These are phyloP conservation scores for Davidsoniella eucalypti DNA, from an alignment of 2,329 filamentous ascomycete genomes.

Conservation along the genomic window DNA sequence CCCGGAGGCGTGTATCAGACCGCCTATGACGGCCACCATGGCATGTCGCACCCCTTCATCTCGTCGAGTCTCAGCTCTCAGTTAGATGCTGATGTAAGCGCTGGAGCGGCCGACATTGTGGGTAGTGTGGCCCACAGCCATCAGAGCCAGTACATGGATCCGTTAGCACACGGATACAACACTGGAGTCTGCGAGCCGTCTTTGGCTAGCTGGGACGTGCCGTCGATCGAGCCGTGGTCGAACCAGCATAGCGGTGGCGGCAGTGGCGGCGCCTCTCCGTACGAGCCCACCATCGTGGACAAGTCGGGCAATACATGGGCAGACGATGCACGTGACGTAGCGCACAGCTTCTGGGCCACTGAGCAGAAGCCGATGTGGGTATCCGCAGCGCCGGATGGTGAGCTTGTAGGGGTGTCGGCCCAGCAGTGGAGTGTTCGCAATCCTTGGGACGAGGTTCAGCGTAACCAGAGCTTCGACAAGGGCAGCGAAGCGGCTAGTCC, in stretches of 20 bases:
- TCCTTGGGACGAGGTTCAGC: conserved; percentile 8
- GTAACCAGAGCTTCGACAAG: conserved; percentile 7
- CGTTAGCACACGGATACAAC: conserved; percentile 7
- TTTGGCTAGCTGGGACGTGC: conserved; percentile 6
- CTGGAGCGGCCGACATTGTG: not conserved
- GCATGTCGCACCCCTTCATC: conserved; percentile 2
- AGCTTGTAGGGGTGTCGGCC: not conserved
- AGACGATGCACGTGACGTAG: conserved; percentile 1
- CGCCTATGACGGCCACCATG: not conserved
- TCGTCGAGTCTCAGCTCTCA: not conserved
- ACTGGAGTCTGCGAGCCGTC: conserved; percentile 3
- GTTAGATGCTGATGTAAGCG: conserved; percentile 1
- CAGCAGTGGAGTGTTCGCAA: conserved; percentile 5
- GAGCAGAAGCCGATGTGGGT: conserved; percentile 9
- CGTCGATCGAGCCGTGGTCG: conserved; percentile 4
- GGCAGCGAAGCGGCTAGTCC: conserved; percentile 4
- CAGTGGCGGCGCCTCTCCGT: conserved; percentile 8
- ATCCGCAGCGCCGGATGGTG: not conserved
- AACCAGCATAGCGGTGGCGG: not conserved
- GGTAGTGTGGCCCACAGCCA: not conserved
- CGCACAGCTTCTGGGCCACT: conserved; percentile 5
- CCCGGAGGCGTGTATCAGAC: conserved; percentile 1
- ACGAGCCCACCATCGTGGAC: conserved; percentile 9
- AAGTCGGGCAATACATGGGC: conserved; percentile 7
- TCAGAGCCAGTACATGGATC: not conserved